phyloP scores from a whole-genome alignment of 192 early-diverging fungal species.

The Podila epigama region DNA sequence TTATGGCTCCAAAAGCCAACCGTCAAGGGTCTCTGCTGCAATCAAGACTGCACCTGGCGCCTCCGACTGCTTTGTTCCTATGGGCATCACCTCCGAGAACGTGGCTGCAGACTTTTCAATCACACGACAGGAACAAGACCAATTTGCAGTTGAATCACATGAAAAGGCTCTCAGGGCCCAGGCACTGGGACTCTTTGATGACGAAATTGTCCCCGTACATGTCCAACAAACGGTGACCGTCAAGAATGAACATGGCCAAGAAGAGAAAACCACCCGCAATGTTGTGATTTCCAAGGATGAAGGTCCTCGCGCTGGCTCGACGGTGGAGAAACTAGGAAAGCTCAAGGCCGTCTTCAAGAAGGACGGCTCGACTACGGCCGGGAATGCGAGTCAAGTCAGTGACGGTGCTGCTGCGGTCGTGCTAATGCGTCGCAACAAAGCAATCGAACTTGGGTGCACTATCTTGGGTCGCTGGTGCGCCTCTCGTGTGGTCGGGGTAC shows the following conservation, averaged over 20 bases:
- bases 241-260: slow-evolving; percentile 75
- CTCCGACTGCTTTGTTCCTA: slow-evolving; percentile 81
- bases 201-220: slow-evolving; percentile 85
- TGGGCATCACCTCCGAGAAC: slow-evolving; percentile 96
- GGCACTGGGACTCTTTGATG: slow-evolving; percentile 84
- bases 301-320: slow-evolving; percentile 82
- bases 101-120: slow-evolving; percentile 88
- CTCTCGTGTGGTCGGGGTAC: slow-evolving; percentile 87
- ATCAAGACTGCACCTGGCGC: slow-evolving; percentile 67
- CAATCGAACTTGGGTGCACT: slow-evolving; percentile 82
- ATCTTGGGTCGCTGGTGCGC: slow-evolving; percentile 85
- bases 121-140: slow-evolving; percentile 84
- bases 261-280: slow-evolving; percentile 33
- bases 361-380: slow-evolving; percentile 86
- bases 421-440: slow-evolving; percentile 88
- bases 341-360: slow-evolving; percentile 87
- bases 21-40: slow-evolving; percentile 73
- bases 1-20: slow-evolving; percentile 80
- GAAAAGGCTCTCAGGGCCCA: slow-evolving; percentile 81
- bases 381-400: slow-evolving; percentile 94
- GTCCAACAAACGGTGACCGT: slow-evolving; percentile 57
- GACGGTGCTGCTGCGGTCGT: slow-evolving; percentile 95
- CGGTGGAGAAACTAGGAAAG: slow-evolving; percentile 79
- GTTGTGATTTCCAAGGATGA: slow-evolving; percentile 85
- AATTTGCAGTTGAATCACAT: slow-evolving; percentile 84